phyloP scores from a whole-genome alignment of 768 basidiomycete species.

The Lentinula edodes region DNA sequence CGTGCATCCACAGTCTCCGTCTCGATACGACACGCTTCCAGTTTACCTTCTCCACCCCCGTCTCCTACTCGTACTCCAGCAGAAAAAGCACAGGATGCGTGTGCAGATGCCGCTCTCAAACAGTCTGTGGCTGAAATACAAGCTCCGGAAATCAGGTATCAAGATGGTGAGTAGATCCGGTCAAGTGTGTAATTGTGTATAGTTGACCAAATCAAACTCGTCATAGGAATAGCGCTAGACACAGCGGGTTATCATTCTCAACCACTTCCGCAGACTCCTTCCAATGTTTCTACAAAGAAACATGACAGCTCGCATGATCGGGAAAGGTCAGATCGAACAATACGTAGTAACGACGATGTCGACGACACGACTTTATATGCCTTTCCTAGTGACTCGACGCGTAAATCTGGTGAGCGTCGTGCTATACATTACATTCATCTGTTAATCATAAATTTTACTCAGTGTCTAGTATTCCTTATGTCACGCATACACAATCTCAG shows the following conservation, averaged over 20 bases:
- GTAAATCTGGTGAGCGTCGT: not conserved
- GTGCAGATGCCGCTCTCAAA: constrained; percentile 48
- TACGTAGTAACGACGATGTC: constrained; percentile 19
- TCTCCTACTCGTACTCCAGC: constrained; percentile 14
- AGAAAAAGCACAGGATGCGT: constrained; percentile 30
- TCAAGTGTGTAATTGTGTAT: not conserved
- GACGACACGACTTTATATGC: not conserved
- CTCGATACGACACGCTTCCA: constrained; percentile 7
- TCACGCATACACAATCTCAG: not conserved
- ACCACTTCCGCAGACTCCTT: not conserved
- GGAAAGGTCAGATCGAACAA: constrained; percentile 35
- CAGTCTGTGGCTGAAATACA: constrained; percentile 34
- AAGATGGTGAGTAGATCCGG: constrained; percentile 34
- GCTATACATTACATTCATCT: no score
- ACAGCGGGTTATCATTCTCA: constrained; percentile 72
- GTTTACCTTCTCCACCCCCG: constrained; percentile 28
- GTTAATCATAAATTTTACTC: not conserved
- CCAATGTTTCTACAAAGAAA: not conserved
- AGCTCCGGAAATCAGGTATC: constrained; percentile 57
- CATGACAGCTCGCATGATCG: constrained; percentile 16
- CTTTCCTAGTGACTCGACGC: not conserved
- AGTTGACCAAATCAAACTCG: not conserved
- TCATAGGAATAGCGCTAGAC: constrained; percentile 72
- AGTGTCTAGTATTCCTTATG: not conserved
- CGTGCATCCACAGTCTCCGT: constrained; percentile 19